phyloP scores from a whole-genome alignment of 352 stramenopile species.

The Sclerospora graminicola region DNA sequence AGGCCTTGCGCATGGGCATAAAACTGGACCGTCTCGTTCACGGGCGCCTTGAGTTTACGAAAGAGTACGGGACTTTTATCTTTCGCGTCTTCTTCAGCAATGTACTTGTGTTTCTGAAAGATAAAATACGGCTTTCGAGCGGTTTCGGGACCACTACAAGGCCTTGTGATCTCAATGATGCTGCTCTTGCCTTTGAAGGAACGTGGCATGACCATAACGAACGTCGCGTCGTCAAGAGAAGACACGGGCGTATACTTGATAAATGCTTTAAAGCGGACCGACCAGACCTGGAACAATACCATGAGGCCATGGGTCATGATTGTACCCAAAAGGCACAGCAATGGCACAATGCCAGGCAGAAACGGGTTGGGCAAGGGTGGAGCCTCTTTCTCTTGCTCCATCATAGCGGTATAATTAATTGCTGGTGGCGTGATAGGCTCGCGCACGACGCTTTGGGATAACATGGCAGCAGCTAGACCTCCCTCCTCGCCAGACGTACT shows the following conservation, averaged over 20 bases:
- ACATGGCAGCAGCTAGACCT: constrained; percentile 55
- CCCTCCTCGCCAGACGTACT: constrained; percentile 13
- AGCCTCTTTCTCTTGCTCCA: constrained; percentile 43
- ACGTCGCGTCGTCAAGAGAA: constrained; percentile 50
- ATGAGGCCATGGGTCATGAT: constrained; percentile 80
- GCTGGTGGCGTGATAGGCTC: constrained; percentile 26
- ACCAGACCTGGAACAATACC: constrained; percentile 85
- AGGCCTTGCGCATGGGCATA: constrained; percentile 52
- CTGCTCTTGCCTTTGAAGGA: constrained; percentile 84
- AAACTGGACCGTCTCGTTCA: constrained; percentile 43
- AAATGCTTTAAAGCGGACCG: constrained; percentile 60
- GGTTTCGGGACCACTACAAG: not conserved
- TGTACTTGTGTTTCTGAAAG: constrained; percentile 88
- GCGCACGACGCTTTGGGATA: constrained; percentile 58
- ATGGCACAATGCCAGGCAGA: constrained; percentile 80
- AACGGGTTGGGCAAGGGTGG: constrained; percentile 85
- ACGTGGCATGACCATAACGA: constrained; percentile 73
- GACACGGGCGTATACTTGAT: constrained; percentile 79
- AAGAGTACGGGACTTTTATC: constrained; percentile 67
- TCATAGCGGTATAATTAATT: constrained; percentile 52
- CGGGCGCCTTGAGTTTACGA: constrained; percentile 64
- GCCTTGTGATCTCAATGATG: constrained; percentile 57
- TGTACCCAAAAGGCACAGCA: constrained; percentile 78
- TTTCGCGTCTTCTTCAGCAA: constrained; percentile 44
- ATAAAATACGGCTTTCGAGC: constrained; percentile 46